phyloP scores from a whole-genome alignment of 1,284 basidiomycete genomes.

The Mycena citricolor region DNA sequence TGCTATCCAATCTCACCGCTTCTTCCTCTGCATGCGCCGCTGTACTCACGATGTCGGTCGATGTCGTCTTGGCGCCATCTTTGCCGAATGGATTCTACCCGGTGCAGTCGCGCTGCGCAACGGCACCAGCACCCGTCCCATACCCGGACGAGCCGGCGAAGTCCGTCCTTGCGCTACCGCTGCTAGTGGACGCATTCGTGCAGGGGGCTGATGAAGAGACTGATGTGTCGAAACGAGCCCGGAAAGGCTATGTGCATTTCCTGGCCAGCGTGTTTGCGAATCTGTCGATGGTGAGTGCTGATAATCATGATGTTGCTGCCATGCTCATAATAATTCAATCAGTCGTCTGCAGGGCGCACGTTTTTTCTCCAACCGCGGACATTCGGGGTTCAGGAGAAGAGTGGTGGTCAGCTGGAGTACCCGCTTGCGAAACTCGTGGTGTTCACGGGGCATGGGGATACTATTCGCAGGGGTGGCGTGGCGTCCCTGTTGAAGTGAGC shows the following conservation, averaged over 20 bases:
- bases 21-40: constrained; percentile 69
- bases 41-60: constrained; percentile 68
- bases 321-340: background rate
- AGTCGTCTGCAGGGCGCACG: constrained; percentile 67
- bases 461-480: constrained; percentile 84
- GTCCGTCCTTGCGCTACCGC: constrained; percentile 66
- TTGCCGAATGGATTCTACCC: constrained; percentile 57
- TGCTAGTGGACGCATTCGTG: constrained; percentile 85
- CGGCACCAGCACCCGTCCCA: constrained; percentile 63
- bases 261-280: constrained; percentile 92
- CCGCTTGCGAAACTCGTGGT: constrained; percentile 79
- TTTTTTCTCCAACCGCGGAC: constrained; percentile 70
- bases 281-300: constrained; percentile 65
- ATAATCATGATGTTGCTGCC: background rate
- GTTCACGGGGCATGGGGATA: constrained; percentile 87
- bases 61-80: constrained; percentile 53
- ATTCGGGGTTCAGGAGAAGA: constrained; percentile 38
- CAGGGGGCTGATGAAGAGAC: constrained; percentile 62
- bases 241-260: constrained; percentile 85
- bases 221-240: constrained; percentile 46
- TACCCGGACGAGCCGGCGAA: constrained; percentile 56
- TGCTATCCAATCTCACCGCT: constrained; percentile 91
- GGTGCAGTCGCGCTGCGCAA: constrained; percentile 72
- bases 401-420: constrained; percentile 56
- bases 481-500: constrained; percentile 82